Evolutionary conservation across 2,329 filamentous ascomycete genomes (phyloP), one percentile per base, ranked within the genome.

Genomic region (Lachnellula willkommii): DNA sequence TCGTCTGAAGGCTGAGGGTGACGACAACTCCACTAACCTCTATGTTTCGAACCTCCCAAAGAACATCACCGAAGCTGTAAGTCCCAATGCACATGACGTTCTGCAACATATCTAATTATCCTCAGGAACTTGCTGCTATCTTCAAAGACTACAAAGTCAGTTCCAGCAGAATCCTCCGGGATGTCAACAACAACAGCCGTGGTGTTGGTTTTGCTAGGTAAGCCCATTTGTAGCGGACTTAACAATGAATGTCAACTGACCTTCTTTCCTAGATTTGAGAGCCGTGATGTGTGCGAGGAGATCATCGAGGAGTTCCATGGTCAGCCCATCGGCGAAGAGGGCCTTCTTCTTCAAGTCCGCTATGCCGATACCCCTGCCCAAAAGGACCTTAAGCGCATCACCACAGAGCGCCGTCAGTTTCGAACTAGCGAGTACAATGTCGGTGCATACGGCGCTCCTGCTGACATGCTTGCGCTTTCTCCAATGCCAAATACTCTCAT

Each of bases 31-130:
- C 47, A 97, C 94, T 62, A 99, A 99, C 71, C 82, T 99, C 61
- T 99, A 99, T 73, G 92, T 97, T 60, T 99, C 95, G 28, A 99
- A 97, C 73, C 82, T 99, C 46, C 94, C 94, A 37, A 92, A 93
- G 74, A 84, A 86, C 60, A 85, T 95, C 80, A 95, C 89, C 52
- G 95, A 99, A 77, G 85, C 90, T 65, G 91, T 93, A 73, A 70
- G 87, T 77, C 6, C 20, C 40, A 7, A 6, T 11, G 6, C n/a
- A 37, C 42, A 46, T 3, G 11, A 47, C 15, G 52, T 6, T 42
- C 35, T 7, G 2, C 46, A 9, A 53, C 64, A 72, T 49, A 67
- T 37, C 66, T 65, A 57, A 61, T 49, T 58, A n/a, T 36, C 55
- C 5, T 32, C 65, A 89, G 84, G 88, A 90, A 72, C 81, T 90